Conservation (phyloP, 1,139 yeast genomes). For the Tardiomyces depauwii region DNA sequence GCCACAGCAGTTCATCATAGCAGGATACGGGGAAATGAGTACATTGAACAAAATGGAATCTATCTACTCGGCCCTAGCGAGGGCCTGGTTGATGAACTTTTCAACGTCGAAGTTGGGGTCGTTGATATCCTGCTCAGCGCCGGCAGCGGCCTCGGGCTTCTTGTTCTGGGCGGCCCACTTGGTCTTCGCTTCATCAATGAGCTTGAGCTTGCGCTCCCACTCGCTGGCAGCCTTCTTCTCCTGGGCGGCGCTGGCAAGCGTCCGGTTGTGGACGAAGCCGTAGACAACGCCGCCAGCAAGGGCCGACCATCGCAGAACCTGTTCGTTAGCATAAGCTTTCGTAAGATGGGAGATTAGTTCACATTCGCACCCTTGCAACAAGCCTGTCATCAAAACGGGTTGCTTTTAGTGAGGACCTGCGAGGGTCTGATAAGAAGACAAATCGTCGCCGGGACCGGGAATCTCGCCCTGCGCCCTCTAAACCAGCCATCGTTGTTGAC, state of each 20-base stretch:
- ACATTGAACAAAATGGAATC: too few relatives aligned
- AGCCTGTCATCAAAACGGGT: too few relatives aligned
- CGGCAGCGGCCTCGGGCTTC: conserved; percentile 27
- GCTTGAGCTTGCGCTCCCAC: conserved; percentile 57
- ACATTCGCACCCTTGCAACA: too few relatives aligned
- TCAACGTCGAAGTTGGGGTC: conserved; percentile 87
- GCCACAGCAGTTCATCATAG: too few relatives aligned
- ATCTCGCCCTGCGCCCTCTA: too few relatives aligned
- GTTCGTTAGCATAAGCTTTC: conserved; percentile 10
- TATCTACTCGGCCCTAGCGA: conserved; percentile 12
- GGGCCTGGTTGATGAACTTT: conserved; percentile 25
- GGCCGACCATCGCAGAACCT: conserved; percentile 88
- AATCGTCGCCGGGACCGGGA: too few relatives aligned
- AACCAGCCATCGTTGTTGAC: too few relatives aligned
- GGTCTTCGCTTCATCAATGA: conserved; percentile 79
- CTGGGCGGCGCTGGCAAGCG: conserved; percentile 49
- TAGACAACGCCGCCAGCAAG: conserved; percentile 81
- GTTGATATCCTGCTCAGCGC: conserved; percentile 55
- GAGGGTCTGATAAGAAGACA: not conserved
- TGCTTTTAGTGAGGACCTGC: too few relatives aligned
- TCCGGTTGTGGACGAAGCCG: conserved; percentile 79
- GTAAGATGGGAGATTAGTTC: too few relatives aligned
- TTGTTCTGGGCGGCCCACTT: conserved; percentile 69
- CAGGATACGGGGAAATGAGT: too few relatives aligned
- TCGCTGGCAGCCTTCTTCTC: conserved; percentile 47